Evolutionary conservation across 1,284 basidiomycete genomes (phyloP), one percentile per base, ranked within the genome.

Genomic region (Sutorius eximius): DNA sequence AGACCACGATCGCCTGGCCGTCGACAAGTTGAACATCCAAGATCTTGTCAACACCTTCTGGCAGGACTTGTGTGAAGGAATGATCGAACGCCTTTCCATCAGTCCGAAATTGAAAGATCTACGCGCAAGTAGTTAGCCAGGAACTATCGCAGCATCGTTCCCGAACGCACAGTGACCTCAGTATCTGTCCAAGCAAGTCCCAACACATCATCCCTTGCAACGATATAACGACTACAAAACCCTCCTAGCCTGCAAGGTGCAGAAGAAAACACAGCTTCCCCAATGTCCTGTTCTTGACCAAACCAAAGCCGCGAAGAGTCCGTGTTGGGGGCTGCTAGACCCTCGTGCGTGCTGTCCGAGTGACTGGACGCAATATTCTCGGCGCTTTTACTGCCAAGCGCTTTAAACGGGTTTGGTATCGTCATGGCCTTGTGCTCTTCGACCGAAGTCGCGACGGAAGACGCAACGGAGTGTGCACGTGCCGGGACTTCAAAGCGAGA

Each of bases 381-480:
- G 2, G 52, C 41, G 16, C 58, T 71, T 45, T 49, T 70, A 27
- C 49, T 63, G 2, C 47, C 22, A n/a, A 80, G 73, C 3, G 73
- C 69, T 62, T 82, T 89, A 73, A 88, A 83, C 3, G 83, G 77
- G 56, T 82, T 85, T 11, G 82, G 75, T 24, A 83, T 69, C 12
- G 73, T 71, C 24, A 74, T 60, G 11, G 67, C 34, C 43, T 30
- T 55, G 18, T 36, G 44, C 24, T 71, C 68, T 1, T 67, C 68
- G 7, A 38, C 36, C 18, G 68, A 68, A 22, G 58, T 59, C 12
- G 45, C 44, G 3, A 57, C 49, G 12, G 52, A 66, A 49, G 66
- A 57, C n/a, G 58, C 46, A 15, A 47, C 32, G 8, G 69, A 69
- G n/a, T 51, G 58, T 27, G 50, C 33, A 27, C 58, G 49, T 7